These are phyloP conservation scores for Tuber microsphaerosporum DNA, from an alignment of 495 filamentous ascomycete genomes.

Conservation along the genomic window DNA sequence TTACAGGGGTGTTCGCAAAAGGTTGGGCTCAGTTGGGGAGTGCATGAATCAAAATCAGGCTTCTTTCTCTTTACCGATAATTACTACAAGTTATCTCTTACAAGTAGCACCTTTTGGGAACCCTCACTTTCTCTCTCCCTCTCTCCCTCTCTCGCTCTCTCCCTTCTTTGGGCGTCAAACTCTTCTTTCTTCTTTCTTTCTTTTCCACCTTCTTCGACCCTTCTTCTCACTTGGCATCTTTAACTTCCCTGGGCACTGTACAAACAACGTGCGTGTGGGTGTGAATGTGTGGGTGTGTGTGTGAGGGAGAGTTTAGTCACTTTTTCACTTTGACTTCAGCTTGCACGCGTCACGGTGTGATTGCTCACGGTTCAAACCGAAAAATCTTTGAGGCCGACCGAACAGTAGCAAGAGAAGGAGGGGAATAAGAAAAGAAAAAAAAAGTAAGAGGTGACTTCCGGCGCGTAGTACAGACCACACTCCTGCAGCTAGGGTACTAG, in stretches of 20 bases:
- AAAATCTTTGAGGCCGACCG: not conserved
- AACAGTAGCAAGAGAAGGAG: not conserved
- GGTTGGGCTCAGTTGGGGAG: too few relatives aligned
- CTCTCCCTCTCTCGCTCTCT: not conserved
- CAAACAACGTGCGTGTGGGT: not conserved
- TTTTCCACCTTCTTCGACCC: not conserved
- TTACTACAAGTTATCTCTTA: too few relatives aligned
- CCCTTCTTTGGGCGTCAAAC: not conserved
- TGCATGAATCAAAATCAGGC: not conserved
- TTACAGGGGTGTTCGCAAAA: not conserved
- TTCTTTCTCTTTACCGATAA: not conserved
- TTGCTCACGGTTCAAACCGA: not conserved
- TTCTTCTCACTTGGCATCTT: not conserved
- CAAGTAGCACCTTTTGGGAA: too few relatives aligned
- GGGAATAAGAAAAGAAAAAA: not conserved
- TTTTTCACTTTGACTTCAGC: slow-evolving; percentile 4
- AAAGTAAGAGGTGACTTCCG: not conserved
- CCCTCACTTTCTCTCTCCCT: not conserved
- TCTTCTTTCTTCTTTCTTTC: not conserved
- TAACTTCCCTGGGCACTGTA: not conserved
- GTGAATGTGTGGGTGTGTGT: not conserved
- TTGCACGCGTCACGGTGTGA: not conserved
- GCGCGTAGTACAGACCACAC: not conserved
- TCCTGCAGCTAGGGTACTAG: not conserved
- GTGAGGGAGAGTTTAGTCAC: not conserved